A percentile compares a stretch with the other conserved stretches of the same genome.
Evolutionary conservation across 176 grass and related monocot genomes (phyloP).

Genomic region (Melocanna baccifera): DNA sequence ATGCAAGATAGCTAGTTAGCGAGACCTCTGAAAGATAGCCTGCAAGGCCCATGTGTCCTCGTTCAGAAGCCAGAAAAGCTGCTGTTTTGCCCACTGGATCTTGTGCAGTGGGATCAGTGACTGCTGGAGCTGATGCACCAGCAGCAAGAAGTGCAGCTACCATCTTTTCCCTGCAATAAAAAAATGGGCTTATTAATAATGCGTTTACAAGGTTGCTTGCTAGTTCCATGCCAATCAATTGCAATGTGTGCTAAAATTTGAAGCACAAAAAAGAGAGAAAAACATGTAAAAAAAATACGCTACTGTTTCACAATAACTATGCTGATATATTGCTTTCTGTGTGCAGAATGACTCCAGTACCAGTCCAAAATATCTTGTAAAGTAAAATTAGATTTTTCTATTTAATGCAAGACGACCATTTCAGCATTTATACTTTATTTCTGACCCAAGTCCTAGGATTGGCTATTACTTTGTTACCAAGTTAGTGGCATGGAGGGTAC

Average conservation of each 20-base stretch:
- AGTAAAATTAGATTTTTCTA: conserved; percentile 1
- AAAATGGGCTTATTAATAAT: conserved; percentile 4
- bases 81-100: conserved; percentile 92
- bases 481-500: background rate
- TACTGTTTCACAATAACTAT: background rate
- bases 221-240: conserved; percentile 12
- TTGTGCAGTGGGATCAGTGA: conserved; percentile 90
- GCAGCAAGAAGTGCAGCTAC: conserved; percentile 85
- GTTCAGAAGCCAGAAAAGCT: conserved; percentile 83
- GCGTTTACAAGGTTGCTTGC: background rate
- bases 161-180: conserved; percentile 79
- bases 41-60: conserved; percentile 74
- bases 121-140: conserved; percentile 68
- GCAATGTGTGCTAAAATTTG: background rate
- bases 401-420: background rate
- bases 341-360: background rate
- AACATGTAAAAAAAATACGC: background rate
- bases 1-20: conserved; percentile 78
- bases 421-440: conserved; percentile 9
- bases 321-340: background rate
- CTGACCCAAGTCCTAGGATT: background rate
- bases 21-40: conserved; percentile 87
- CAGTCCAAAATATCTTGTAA: conserved; percentile 9
- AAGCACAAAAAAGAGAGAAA: background rate
- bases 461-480: background rate